Base-by-base conservation (phyloP, 768 basidiomycete species). In the Amylocystis lapponica region DNA sequence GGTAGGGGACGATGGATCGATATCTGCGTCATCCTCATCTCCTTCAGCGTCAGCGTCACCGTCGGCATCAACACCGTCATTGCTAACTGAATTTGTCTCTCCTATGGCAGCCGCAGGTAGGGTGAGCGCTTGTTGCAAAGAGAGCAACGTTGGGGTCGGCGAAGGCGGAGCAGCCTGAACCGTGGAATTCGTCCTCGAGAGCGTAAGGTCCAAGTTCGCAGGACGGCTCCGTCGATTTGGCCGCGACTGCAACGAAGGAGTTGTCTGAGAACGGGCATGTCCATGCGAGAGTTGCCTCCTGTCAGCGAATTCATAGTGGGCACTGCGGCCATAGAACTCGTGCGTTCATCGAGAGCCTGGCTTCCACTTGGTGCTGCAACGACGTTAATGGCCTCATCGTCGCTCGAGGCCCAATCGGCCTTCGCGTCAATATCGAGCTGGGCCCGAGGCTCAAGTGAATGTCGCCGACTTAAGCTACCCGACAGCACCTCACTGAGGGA, bases 291-390 rank as follows among this genome's bases (percentile, higher is more conserved):
- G 21, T 34, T 33, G 51, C 46, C 33, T 39, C 48, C 25, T 30
- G 42, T 52, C 27, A 55, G 38, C 26, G 51, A 46, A 39, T 32
- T 55, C 34, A 54, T 27, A 7, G 61, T 53, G 30, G 62, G 48
- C 23, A 63, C 63, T 7, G 69, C 63, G 3, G 68, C 68, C 49
- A 63, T 58, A 10, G 76, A 69, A 57, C 88, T 90, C 0, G 88
- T 92, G 21, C 88, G 77, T 61, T 92, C 88, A 54, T 92, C 88
- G 38, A 91, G 59, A 12, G 82, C 81, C 56, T 83, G 84, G 53
- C 86, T 83, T 7, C 89, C 88, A 47, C 85, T 86, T 12, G 86
- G 88, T 14, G 89, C 87, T 1, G 89, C 84, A 25, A 90, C 76
- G 31, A 86, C 66, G 53, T 88, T 79, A 41, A 92, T 87, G 12